Base-by-base conservation (phyloP, 1,284 basidiomycete genomes). In the Porodaedalea pini region DNA sequence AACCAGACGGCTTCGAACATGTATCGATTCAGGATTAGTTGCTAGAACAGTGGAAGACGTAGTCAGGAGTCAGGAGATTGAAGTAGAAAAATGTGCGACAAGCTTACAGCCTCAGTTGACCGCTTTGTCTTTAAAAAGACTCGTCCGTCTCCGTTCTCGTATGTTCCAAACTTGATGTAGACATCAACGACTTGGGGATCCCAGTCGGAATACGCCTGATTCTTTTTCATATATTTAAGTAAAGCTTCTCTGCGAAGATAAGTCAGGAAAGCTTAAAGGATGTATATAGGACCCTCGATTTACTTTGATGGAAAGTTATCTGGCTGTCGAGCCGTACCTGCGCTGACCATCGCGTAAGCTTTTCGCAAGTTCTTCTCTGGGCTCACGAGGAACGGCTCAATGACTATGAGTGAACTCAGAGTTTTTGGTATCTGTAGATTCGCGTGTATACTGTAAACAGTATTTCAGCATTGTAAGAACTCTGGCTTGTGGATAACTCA, bases 351-450 rank as follows among this genome's bases (percentile, higher is more conserved):
- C 21, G 21, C 48, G n/a, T 50, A 50, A 15, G 48, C 27, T 34
- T 34, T 27, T 11, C n/a, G 48, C 11, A 50, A 11, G 31, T 50
- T 50, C 17, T 29, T 50, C 17, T 29, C 48, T 32, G 48, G 48
- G n/a, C 21, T 50, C 25, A 34, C 48, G n/a, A 50, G 48, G 21
- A 50, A 34, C 13, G 48, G 48, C 21, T 50, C 48, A 17, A 50
- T 34, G 7, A 50, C 19, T 11, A 50, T 50, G 8, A 50, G 48
- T 32, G 48, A 29, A 3, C 13, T 17, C 11, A 50, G 29, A 2
- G 48, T 15, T 4, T 29, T 31, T 6, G 48, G 23, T 13, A 29
- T 50, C 13, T 50, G 48, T 34, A 50, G n/a, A 11, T 11, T 27
- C n/a, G 48, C 48, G n/a, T 50, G 48, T n/a, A 50, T 21, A 17